Evolutionary conservation across 768 basidiomycete species (phyloP).

Genomic region (Kwoniella pini): DNA sequence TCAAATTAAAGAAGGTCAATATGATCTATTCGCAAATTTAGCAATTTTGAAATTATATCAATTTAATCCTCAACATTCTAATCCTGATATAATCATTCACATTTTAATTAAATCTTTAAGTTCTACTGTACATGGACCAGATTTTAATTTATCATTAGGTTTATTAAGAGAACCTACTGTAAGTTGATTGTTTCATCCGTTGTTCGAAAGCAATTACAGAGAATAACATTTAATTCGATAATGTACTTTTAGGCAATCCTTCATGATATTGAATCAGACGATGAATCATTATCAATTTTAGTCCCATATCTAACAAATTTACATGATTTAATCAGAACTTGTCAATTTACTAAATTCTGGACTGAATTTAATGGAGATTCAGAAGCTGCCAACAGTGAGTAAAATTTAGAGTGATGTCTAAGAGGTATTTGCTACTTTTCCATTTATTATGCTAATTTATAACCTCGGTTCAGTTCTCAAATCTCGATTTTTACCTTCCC

Average conservation of each 20-base stretch:
- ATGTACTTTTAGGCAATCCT: conserved; percentile 34
- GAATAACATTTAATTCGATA: background rate
- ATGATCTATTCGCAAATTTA: conserved; percentile 91
- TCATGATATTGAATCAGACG: conserved; percentile 50
- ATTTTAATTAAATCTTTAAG: conserved; percentile 74
- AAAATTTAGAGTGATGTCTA: too few species aligned
- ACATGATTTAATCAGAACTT: conserved; percentile 42
- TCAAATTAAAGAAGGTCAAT: conserved; percentile 86
- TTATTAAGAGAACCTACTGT: conserved; percentile 57
- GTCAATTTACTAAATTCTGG: conserved; percentile 53
- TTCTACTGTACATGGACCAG: conserved; percentile 62
- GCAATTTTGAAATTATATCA: conserved; percentile 97
- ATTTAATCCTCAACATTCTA: conserved; percentile 90
- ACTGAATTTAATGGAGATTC: conserved; percentile 36
- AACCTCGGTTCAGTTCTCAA: conserved; percentile 24
- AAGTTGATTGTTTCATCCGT: conserved; percentile 1
- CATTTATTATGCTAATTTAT: background rate
- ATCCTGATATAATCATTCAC: conserved; percentile 89
- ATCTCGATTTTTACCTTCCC: conserved; percentile 45
- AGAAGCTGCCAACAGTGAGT: conserved; percentile 47
- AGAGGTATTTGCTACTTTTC: too few species aligned
- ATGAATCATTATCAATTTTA: conserved; percentile 37
- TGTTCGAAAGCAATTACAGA: too few species aligned
- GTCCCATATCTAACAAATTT: conserved; percentile 45
- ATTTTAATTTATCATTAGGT: conserved; percentile 92